Base-by-base conservation (phyloP, 805 yeast species). In the Torulaspora quercuum region DNA sequence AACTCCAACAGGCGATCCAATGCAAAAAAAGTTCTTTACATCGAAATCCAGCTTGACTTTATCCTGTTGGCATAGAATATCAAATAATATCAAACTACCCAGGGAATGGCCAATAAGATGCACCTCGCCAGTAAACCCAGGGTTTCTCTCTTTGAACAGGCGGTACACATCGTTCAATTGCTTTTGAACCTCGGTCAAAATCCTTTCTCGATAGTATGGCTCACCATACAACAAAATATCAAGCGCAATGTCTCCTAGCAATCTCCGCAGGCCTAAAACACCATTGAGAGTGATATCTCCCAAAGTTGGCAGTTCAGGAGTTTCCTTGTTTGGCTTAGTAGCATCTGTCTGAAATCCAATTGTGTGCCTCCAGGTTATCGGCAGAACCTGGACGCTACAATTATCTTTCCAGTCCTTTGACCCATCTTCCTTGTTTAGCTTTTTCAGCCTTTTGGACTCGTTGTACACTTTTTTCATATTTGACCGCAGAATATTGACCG, bases 1-100 rank as follows among this genome's bases (percentile, higher is more conserved):
- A 13, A 87, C 78, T 1, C 96, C 97, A 22, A 84, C 74, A 0
- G 97, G 98, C 2, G 95, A 86, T 0, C 97, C 98, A 20, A 87
- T 69, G 8, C 84, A 78, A 56, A 87, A 89, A 45, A 78, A 73
- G 45, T 82, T 81, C 11, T 79, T 81, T 5, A 86, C 89, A 0
- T 76, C 71, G 55, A 90, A 90, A 20, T 75, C 73, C 14, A 90
- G 67, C 2, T 59, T 49, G 39, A 63, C 63, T 1, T 67, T 69
- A 2, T 55, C 47, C 23, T 76, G 82, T 11, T 63, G 54, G 7
- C 79, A 63, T 18, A 89, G 59, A 19, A 90, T 67, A 59, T 90
- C 97, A 45, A 87, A 80, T 1, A 80, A 68, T 22, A 90, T 83
- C 0, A 90, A 83, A 3, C 95, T 82, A 0, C 98, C 98, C 22